phyloP scores from a whole-genome alignment of 805 yeast genomes.

The Pichia nakasei region DNA sequence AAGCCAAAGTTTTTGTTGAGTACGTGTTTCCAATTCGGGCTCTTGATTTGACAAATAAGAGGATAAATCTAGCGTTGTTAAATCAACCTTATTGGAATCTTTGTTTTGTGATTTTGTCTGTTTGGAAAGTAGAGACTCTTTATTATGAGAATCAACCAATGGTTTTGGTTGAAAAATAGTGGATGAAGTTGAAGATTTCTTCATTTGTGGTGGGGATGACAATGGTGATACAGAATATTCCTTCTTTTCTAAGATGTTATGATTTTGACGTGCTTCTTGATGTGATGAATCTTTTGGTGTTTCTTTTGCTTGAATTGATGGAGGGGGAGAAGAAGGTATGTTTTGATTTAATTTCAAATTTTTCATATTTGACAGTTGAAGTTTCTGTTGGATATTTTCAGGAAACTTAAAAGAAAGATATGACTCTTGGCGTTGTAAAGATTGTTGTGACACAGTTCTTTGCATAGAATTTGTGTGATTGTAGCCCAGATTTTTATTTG shows the following conservation, averaged over 20 bases:
- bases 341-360: background rate
- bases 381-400: background rate
- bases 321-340: background rate
- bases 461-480: background rate
- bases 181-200: background rate
- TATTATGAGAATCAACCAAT: background rate
- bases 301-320: background rate
- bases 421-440: conserved; percentile 15
- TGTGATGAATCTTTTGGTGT: background rate
- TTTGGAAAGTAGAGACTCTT: conserved; percentile 3
- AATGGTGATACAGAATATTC: background rate
- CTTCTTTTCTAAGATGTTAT: background rate
- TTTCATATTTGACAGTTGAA: background rate
- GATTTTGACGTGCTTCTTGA: background rate
- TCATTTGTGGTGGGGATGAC: background rate
- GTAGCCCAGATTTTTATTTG: conserved; percentile 1
- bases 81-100: background rate
- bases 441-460: conserved; percentile 8
- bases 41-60: conserved; percentile 28
- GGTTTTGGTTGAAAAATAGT: background rate
- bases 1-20: conserved; percentile 79
- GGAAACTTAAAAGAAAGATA: conserved; percentile 11
- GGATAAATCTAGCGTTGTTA: conserved; percentile 10
- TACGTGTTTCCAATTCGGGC: conserved; percentile 50
- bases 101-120: conserved; percentile 1